These are phyloP conservation scores for Trypanosoma grayi DNA, from an alignment of 208 protist genomes.

Conservation along the genomic window DNA sequence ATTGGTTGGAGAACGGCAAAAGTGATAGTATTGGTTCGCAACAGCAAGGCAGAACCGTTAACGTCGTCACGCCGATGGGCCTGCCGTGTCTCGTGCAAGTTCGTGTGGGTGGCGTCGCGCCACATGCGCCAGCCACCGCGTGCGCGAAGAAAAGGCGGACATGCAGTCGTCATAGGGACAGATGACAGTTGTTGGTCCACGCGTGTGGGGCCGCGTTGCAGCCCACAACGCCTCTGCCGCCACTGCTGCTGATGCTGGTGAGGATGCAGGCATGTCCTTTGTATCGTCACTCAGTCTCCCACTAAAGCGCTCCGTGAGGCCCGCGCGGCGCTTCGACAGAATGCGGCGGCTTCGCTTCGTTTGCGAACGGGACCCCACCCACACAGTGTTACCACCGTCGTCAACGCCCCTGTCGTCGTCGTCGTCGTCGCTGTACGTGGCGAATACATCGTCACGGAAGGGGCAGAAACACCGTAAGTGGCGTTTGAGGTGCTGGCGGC, in stretches of 20 bases:
- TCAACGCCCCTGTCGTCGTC: conserved; percentile 1
- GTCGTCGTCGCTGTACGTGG: conserved; percentile 7
- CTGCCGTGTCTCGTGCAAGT: conserved; percentile 2
- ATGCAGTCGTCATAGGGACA: conserved; percentile 56
- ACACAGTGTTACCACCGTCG: conserved; percentile 5
- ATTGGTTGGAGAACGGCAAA: too few species aligned
- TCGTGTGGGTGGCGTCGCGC: conserved; percentile 38
- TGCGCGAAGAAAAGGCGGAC: conserved; percentile 32
- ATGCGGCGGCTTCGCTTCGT: conserved; percentile 23
- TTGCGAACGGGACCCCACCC: neutral
- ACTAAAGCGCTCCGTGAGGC: neutral
- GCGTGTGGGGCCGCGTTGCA: neutral
- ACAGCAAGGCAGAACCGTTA: too few species aligned
- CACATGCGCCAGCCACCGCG: conserved; percentile 39
- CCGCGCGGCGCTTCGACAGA: conserved; percentile 21
- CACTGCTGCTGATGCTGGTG: neutral
- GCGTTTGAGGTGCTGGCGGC: conserved; percentile 50
- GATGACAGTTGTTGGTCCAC: neutral
- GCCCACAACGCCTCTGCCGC: neutral
- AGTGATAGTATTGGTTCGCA: too few species aligned
- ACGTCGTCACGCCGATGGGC: neutral
- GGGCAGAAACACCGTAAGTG: conserved; percentile 76
- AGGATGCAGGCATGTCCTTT: neutral
- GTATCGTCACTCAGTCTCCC: neutral
- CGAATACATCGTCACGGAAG: conserved; percentile 72